phyloP scores from a whole-genome alignment of 2,329 filamentous ascomycete species.

The Volutella citrinella region DNA sequence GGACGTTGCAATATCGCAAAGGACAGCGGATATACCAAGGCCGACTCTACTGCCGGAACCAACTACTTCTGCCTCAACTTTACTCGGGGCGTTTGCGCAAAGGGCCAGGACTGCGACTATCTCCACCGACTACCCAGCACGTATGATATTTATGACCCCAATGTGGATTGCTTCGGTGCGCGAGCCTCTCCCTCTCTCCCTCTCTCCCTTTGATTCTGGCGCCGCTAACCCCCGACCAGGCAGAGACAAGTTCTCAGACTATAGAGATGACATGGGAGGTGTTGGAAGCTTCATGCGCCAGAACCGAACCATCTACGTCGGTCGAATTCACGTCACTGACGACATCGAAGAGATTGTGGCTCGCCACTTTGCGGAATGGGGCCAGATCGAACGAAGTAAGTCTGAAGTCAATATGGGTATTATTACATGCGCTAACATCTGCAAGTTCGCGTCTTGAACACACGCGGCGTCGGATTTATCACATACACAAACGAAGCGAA shows the following conservation, averaged over 20 bases:
- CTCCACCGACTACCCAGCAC: slow-evolving; percentile 84
- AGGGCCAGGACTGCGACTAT: slow-evolving; percentile 91
- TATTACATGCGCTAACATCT: too few species aligned
- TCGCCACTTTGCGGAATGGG: slow-evolving; percentile 96
- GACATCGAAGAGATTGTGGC: slow-evolving; percentile 96
- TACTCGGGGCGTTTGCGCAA: slow-evolving; percentile 75
- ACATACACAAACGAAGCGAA: slow-evolving; percentile 92
- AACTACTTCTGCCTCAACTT: slow-evolving; percentile 94
- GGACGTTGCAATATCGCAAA: slow-evolving; percentile 82
- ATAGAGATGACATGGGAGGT: slow-evolving; percentile 96
- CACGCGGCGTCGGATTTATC: slow-evolving; percentile 87
- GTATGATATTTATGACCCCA: slow-evolving; percentile 88
- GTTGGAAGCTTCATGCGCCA: slow-evolving; percentile 91
- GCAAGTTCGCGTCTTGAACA: slow-evolving; percentile 78
- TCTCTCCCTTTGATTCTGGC: background rate
- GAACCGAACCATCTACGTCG: slow-evolving; percentile 91
- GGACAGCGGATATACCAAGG: slow-evolving; percentile 76
- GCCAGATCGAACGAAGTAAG: slow-evolving; percentile 74
- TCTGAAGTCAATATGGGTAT: too few species aligned
- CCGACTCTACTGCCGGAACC: slow-evolving; percentile 72
- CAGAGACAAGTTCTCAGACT: slow-evolving; percentile 89
- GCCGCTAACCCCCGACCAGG: too few species aligned
- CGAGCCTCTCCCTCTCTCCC: too few species aligned
- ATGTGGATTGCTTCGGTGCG: slow-evolving; percentile 87
- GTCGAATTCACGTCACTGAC: slow-evolving; percentile 90